Conservation (phyloP, 306 rosid species). For the Acacia acuminata region DNA sequence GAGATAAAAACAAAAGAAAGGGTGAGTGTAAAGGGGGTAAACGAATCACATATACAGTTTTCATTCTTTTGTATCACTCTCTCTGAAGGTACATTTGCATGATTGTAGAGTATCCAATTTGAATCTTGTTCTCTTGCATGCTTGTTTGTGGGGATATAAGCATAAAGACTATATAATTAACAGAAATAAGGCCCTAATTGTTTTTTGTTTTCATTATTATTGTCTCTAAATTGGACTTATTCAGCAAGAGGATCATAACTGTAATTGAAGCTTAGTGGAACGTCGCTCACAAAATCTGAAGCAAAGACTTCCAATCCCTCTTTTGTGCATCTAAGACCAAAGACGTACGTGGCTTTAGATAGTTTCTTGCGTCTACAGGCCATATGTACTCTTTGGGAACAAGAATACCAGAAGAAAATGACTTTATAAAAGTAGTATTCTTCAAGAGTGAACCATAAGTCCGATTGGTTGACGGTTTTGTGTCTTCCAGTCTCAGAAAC, state of each 20-base stretch:
- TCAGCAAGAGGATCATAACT: slow-evolving; percentile 87
- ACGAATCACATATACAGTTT: too few species aligned
- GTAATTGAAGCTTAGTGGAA: slow-evolving; percentile 59
- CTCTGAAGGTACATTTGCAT: not conserved
- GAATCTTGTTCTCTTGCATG: not conserved
- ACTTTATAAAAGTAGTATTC: slow-evolving; percentile 76
- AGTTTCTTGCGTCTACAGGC: slow-evolving; percentile 53
- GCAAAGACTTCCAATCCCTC: slow-evolving; percentile 71
- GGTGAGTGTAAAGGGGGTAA: not conserved
- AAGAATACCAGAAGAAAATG: slow-evolving; percentile 87
- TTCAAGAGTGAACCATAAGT: slow-evolving; percentile 67
- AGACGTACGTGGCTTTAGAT: slow-evolving; percentile 64
- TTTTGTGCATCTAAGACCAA: slow-evolving; percentile 83
- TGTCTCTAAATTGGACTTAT: slow-evolving; percentile 36
- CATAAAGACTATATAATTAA: not conserved
- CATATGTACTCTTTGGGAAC: slow-evolving; percentile 82
- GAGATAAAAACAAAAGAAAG: not conserved
- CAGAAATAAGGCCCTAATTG: not conserved
- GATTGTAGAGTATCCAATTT: not conserved
- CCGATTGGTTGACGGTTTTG: slow-evolving; percentile 71
- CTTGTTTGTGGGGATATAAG: not conserved
- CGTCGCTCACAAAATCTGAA: slow-evolving; percentile 66
- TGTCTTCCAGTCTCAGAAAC: slow-evolving; percentile 44
- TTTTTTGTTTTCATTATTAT: not conserved
- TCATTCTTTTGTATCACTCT: not conserved